Conservation (phyloP, 108 stramenopile species). For the Skeletonema potamos region DNA sequence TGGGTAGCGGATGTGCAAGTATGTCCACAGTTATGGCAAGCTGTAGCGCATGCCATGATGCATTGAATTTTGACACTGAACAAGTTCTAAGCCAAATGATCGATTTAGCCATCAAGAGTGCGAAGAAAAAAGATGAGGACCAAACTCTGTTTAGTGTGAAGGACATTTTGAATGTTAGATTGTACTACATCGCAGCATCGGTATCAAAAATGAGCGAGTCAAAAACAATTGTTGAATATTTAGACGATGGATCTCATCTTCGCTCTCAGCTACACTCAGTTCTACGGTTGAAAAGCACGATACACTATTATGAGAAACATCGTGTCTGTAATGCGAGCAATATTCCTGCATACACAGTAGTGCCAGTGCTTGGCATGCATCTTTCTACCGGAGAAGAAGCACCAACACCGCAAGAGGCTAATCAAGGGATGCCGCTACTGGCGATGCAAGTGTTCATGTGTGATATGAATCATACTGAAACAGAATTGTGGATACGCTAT, state of each 20-base stretch:
- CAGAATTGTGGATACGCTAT: conserved; percentile 61
- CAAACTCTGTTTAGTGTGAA: conserved; percentile 17
- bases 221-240: conserved; percentile 18
- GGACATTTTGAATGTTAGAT: conserved; percentile 56
- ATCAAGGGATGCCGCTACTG: conserved; percentile 22
- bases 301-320: conserved; percentile 10
- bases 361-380: conserved; percentile 57
- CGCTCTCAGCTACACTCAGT: conserved; percentile 32
- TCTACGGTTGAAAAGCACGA: conserved; percentile 21
- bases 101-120: conserved; percentile 38
- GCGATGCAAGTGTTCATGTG: conserved; percentile 67
- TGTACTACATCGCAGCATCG: conserved; percentile 57
- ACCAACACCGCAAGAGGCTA: neutral
- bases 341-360: conserved; percentile 52
- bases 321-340: conserved; percentile 3
- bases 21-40: conserved; percentile 44
- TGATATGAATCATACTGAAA: conserved; percentile 74
- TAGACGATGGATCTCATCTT: conserved; percentile 39
- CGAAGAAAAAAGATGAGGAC: conserved; percentile 3
- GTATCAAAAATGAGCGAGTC: neutral
- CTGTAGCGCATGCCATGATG: neutral
- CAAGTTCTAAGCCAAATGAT: conserved; percentile 54
- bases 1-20: conserved; percentile 47
- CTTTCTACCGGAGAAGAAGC: conserved; percentile 17
- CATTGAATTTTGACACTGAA: conserved; percentile 24